Conservation (phyloP, 140 eudicot species). For the Anethum foeniculum region DNA sequence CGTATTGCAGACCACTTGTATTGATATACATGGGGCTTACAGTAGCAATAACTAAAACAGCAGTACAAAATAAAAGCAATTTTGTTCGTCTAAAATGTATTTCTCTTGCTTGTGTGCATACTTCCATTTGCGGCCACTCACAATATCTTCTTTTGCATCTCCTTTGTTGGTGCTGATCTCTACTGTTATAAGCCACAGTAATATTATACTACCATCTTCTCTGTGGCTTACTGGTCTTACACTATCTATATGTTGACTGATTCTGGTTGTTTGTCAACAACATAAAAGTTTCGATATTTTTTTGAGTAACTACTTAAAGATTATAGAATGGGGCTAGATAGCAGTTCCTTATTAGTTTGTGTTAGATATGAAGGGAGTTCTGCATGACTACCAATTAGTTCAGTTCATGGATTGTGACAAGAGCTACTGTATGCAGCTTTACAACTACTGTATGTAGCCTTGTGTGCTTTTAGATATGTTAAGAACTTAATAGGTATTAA, state of each 20-base stretch:
- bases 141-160: not conserved
- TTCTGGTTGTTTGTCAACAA: not conserved
- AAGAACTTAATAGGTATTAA: not conserved
- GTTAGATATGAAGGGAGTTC: not conserved
- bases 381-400: not conserved
- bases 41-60: not conserved
- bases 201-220: not conserved
- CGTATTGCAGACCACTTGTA: not conserved
- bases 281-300: not conserved
- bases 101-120: not conserved
- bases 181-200: not conserved
- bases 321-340: not conserved
- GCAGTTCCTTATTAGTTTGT: not conserved
- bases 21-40: not conserved
- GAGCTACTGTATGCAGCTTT: not conserved
- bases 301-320: not conserved
- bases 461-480: not conserved
- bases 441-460: not conserved
- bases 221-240: not conserved
- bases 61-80: not conserved
- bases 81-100: not conserved
- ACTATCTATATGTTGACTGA: not conserved
- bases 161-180: not conserved
- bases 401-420: not conserved
- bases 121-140: not conserved